A percentile compares a stretch with the other conserved stretches of the same genome.
Conservation (phyloP, 2,329 filamentous ascomycete genomes). For the Neonectria faginata region DNA sequence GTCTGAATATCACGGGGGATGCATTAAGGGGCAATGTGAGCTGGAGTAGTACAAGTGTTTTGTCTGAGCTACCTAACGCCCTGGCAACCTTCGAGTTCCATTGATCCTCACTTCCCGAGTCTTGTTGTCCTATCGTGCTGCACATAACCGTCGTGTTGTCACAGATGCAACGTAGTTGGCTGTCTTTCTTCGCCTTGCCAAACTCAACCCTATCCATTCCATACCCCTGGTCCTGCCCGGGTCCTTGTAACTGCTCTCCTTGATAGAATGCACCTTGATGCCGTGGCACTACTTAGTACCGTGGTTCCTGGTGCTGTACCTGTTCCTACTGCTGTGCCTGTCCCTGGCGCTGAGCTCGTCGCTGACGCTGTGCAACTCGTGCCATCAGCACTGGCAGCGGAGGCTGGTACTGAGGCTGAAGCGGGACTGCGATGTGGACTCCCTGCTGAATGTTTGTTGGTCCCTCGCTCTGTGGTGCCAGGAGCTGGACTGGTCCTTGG, state of each 20-base stretch:
- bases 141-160: neutral
- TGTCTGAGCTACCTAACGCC: neutral
- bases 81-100: neutral
- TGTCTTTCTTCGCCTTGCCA: neutral
- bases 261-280: neutral
- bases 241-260: neutral
- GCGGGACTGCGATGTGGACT: no score
- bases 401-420: no score
- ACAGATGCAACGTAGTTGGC: neutral
- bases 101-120: neutral
- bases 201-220: neutral
- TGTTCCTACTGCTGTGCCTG: neutral
- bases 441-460: no score
- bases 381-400: no score
- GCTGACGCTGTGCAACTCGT: no score
- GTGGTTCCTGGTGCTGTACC: neutral
- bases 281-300: neutral
- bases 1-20: neutral
- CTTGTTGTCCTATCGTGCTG: neutral
- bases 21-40: neutral
- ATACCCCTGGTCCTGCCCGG: neutral
- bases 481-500: neutral
- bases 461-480: no score
- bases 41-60: neutral
- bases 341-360: neutral